phyloP scores from a whole-genome alignment of 768 basidiomycete genomes.

The Lactarius psammicola region DNA sequence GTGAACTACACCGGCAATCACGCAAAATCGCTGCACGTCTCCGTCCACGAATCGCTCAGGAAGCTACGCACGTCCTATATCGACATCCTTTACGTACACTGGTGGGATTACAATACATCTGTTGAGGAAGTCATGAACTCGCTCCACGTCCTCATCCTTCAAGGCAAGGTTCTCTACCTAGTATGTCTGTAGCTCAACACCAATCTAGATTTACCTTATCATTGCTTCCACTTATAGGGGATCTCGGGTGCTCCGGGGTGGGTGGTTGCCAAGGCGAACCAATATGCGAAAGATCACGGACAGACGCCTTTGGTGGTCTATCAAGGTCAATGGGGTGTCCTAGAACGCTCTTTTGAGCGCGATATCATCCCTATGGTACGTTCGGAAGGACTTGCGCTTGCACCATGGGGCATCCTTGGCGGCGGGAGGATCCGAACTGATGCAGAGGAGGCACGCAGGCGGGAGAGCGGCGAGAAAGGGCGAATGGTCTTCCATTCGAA shows the following conservation, averaged over 20 bases:
- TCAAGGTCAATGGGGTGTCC: slow-evolving; percentile 39
- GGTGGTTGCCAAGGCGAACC: slow-evolving; percentile 40
- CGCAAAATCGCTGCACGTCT: slow-evolving; percentile 37
- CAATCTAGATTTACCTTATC: not conserved
- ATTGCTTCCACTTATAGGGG: slow-evolving; percentile 12
- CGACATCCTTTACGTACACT: slow-evolving; percentile 57
- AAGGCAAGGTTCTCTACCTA: slow-evolving; percentile 45
- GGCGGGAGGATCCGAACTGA: slow-evolving; percentile 43
- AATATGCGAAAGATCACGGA: slow-evolving; percentile 40
- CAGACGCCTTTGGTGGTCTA: slow-evolving; percentile 45
- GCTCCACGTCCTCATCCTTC: slow-evolving; percentile 42
- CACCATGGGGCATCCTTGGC: slow-evolving; percentile 44
- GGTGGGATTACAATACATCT: slow-evolving; percentile 48
- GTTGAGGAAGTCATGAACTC: slow-evolving; percentile 22
- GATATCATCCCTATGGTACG: slow-evolving; percentile 43
- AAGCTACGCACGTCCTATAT: slow-evolving; percentile 61
- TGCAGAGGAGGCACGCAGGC: slow-evolving; percentile 38
- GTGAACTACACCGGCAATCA: slow-evolving; percentile 46
- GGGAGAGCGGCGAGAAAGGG: slow-evolving; percentile 38
- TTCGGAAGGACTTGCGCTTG: slow-evolving; percentile 38
- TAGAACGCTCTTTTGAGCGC: slow-evolving; percentile 42
- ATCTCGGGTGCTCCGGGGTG: slow-evolving; percentile 38
- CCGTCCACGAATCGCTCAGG: slow-evolving; percentile 39
- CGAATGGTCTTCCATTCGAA: slow-evolving; percentile 28
- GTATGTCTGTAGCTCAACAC: slow-evolving; percentile 22